Evolutionary conservation across 768 basidiomycete species (phyloP).

Genomic region (Mycena filopes): DNA sequence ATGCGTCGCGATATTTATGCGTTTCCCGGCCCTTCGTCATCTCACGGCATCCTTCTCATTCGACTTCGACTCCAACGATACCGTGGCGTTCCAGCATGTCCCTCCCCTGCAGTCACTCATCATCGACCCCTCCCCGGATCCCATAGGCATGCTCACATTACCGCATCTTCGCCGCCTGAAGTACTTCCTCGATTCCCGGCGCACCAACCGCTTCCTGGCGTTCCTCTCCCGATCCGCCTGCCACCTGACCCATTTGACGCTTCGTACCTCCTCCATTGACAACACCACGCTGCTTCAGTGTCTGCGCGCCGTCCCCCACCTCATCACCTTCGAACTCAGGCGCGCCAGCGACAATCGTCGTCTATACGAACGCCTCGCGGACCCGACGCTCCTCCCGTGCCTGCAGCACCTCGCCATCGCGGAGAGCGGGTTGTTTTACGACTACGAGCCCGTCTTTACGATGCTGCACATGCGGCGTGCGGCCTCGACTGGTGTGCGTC

Average conservation of each 20-base stretch:
- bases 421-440: neutral
- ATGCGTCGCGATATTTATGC: neutral
- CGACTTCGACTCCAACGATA: no score
- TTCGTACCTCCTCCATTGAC: neutral
- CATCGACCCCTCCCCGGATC: neutral
- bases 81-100: neutral
- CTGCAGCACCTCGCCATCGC: neutral
- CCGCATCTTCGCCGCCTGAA: conserved; percentile 3
- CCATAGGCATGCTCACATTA: neutral
- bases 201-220: neutral
- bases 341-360: neutral
- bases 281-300: neutral
- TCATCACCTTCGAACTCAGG: neutral
- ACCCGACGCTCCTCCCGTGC: neutral
- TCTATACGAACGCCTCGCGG: neutral
- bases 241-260: neutral
- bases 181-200: neutral
- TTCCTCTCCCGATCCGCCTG: conserved; percentile 2
- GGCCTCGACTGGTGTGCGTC: neutral
- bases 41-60: neutral
- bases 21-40: conserved; percentile 4
- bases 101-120: conserved; percentile 12
- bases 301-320: neutral
- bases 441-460: neutral
- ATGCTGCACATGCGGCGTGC: neutral